Conservation (phyloP, 805 yeast species). For the Cyberlindnera petersonii region DNA sequence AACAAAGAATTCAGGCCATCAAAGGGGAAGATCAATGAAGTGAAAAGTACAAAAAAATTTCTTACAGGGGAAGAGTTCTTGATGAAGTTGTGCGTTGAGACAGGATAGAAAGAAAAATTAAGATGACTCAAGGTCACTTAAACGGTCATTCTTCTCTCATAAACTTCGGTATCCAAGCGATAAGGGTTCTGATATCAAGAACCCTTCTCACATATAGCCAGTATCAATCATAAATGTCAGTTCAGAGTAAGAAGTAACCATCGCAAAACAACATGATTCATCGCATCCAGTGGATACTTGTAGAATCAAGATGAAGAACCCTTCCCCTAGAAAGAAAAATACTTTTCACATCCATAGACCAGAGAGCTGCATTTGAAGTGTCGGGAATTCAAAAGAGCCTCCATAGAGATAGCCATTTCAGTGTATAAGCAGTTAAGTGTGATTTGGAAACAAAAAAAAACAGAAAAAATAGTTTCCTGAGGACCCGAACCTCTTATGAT, state of each 20-base stretch:
- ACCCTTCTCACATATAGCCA: no score
- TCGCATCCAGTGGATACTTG: no score
- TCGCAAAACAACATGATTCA: no score
- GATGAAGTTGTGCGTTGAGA: no score
- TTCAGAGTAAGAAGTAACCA: no score
- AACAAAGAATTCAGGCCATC: constrained; percentile 1
- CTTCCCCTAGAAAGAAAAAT: constrained; percentile 3
- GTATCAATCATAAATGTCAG: no score
- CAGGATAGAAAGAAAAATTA: no score
- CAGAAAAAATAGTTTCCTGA: constrained; percentile 31
- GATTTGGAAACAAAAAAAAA: constrained; percentile 11
- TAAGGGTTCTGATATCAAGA: no score
- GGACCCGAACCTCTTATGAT: constrained; percentile 68
- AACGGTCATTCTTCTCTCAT: no score
- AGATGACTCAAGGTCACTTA: no score
- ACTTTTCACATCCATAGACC: constrained; percentile 15
- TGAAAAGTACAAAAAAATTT: constrained; percentile 1
- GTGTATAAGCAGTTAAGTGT: constrained; percentile 8
- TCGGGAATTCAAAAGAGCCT: constrained; percentile 62
- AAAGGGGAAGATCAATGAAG: neutral
- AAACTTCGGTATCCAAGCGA: no score
- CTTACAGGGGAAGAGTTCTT: neutral
- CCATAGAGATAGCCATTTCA: constrained; percentile 8
- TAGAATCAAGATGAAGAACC: no score
- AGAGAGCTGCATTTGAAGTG: constrained; percentile 61